These are phyloP conservation scores for Tilletia caries DNA, from an alignment of 1,284 basidiomycete species.

Conservation along the genomic window DNA sequence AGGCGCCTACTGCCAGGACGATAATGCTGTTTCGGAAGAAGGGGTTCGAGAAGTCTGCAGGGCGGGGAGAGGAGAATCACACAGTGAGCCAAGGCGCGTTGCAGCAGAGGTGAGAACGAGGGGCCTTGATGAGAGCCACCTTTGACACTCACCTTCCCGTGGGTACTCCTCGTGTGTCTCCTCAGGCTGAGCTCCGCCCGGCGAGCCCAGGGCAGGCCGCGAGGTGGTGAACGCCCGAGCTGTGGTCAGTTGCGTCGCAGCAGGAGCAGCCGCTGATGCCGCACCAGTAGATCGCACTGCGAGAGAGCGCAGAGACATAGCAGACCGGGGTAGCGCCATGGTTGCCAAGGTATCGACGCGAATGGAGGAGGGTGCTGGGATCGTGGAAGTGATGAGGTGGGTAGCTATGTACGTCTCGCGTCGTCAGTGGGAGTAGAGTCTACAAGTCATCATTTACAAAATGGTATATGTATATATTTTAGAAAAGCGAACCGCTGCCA, in stretches of 20 bases:
- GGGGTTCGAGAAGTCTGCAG: conserved; percentile 12
- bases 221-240: neutral
- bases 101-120: too few relatives aligned
- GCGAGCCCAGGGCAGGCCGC: neutral
- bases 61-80: neutral
- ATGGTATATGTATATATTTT: too few relatives aligned
- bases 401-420: too few relatives aligned
- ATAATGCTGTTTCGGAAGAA: conserved; percentile 4
- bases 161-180: conserved; percentile 10
- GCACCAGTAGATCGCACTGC: neutral
- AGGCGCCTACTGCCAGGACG: neutral
- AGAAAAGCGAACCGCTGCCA: too few relatives aligned
- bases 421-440: too few relatives aligned
- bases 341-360: neutral
- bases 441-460: too few relatives aligned
- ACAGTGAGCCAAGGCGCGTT: too few relatives aligned
- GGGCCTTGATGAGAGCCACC: neutral
- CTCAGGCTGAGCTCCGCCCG: neutral
- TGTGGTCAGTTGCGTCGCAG: neutral
- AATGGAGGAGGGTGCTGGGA: too few relatives aligned
- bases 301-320: neutral
- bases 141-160: neutral
- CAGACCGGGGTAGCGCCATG: conserved; percentile 5
- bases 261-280: neutral
- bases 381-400: too few relatives aligned